Conservation (phyloP, 306 rosid genomes). For the Amphicarpaea edgeworthii region DNA sequence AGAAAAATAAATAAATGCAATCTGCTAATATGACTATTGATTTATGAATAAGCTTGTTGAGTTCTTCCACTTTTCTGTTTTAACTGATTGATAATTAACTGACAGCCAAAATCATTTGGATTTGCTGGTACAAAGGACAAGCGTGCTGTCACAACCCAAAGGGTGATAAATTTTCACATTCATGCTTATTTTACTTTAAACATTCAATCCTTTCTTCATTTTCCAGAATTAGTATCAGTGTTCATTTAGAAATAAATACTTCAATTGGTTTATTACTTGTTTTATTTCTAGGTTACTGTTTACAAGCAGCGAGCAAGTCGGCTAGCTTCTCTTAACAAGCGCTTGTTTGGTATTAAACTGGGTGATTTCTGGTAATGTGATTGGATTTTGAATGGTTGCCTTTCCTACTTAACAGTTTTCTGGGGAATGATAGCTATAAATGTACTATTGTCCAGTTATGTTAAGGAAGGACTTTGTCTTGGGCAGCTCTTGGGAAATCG, state of each 20-base stretch:
- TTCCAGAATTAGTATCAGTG: not conserved
- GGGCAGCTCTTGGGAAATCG: slow-evolving; percentile 94
- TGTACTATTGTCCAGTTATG: slow-evolving; percentile 69
- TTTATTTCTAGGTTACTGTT: slow-evolving; percentile 79
- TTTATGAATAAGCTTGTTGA: slow-evolving; percentile 35
- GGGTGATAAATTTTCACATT: slow-evolving; percentile 62
- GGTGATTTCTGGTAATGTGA: slow-evolving; percentile 90
- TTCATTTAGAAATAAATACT: slow-evolving; percentile 32
- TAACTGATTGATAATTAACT: slow-evolving; percentile 43
- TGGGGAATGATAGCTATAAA: slow-evolving; percentile 40
- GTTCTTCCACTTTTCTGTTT: slow-evolving; percentile 2
- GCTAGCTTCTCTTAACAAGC: slow-evolving; percentile 85
- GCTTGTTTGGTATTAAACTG: slow-evolving; percentile 87
- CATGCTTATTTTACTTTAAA: slow-evolving; percentile 18
- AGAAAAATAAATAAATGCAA: slow-evolving; percentile 23
- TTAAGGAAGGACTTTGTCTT: slow-evolving; percentile 85
- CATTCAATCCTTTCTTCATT: slow-evolving; percentile 32
- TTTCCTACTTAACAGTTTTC: slow-evolving; percentile 26
- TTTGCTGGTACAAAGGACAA: slow-evolving; percentile 98
- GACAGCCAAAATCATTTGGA: slow-evolving; percentile 92
- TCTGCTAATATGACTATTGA: slow-evolving; percentile 22
- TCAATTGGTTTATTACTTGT: slow-evolving; percentile 41
- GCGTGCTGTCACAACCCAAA: slow-evolving; percentile 89
- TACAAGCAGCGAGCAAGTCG: slow-evolving; percentile 82
- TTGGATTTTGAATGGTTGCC: slow-evolving; percentile 37